These are phyloP conservation scores for Powellomyces hirtus DNA, from an alignment of 192 early-diverging fungal species.

Conservation along the genomic window DNA sequence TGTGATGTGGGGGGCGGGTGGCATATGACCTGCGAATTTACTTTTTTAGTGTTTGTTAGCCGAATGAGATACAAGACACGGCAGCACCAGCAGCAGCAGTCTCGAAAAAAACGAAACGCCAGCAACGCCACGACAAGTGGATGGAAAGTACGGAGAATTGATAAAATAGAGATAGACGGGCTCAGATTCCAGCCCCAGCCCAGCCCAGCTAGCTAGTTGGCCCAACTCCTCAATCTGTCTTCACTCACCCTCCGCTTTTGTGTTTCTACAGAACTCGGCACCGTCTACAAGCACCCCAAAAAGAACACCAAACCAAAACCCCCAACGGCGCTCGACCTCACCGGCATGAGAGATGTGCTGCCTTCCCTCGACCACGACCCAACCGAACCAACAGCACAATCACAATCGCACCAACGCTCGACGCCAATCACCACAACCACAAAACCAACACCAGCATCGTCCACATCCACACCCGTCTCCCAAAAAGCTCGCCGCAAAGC, in stretches of 20 bases:
- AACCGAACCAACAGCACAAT: background rate
- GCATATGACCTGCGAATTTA: background rate
- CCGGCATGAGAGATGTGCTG: slow-evolving; percentile 1
- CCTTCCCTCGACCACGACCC: background rate
- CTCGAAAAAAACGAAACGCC: slow-evolving; percentile 19
- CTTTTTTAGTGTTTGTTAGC: background rate
- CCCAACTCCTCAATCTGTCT: background rate
- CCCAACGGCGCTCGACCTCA: background rate
- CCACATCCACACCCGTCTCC: no score
- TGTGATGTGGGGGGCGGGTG: background rate
- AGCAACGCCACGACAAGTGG: slow-evolving; percentile 31
- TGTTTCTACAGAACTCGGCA: slow-evolving; percentile 12
- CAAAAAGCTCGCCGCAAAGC: slow-evolving; percentile 61
- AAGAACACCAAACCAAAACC: slow-evolving; percentile 11
- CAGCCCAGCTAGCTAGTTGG: background rate
- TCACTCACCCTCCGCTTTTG: background rate
- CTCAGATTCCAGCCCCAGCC: background rate
- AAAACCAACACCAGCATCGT: background rate
- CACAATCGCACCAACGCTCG: background rate
- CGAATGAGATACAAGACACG: background rate
- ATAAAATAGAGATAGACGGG: background rate
- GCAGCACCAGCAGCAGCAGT: background rate
- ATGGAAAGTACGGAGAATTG: slow-evolving; percentile 17
- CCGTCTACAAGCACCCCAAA: background rate
- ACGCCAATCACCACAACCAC: background rate